Evolutionary conservation across 106 monocot species (phyloP), one percentile per base, ranked within the genome.

Genomic region (Allium cepa): DNA sequence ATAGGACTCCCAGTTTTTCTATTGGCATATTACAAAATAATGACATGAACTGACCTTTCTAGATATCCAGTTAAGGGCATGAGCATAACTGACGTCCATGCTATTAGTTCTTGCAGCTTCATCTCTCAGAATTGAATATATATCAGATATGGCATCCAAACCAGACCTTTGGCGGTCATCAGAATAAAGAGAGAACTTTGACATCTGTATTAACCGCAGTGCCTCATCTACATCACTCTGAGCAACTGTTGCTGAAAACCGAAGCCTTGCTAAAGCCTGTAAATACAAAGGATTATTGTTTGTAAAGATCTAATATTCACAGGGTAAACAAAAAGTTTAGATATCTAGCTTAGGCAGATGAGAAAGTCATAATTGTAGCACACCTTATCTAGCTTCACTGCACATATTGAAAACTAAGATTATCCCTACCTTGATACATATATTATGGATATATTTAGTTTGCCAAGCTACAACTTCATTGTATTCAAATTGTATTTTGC

Each of bases 171-270:
- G 92, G 28, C 97, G 88, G 66, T 97, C 97, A 17, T 97, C 97
- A 7, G 92, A 84, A 56, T 97, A 97, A 8, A 97, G 57, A 5
- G 97, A 97, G 72, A 91, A 97, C 65, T 97, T 97, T 52, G 97
- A 97, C 97, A 97, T 97, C 46, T 97, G 97, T 91, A 97, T 97
- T 66, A 97, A 57, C 14, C 97, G 80, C 72, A 97, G 66, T 57
- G 97, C 97, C 74, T 97, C 97, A 60, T 97, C 97, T 1, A 97
- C 89, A 76, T 97, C 97, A 81, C 97, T 97, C 73, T 97, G 97
- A 47, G 87, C 89, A 49, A 97, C 92, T 17, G 80, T 77, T 72
- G 80, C 87, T 49, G 97, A 92, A 79, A 97, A 97, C 10, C 97
- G 70, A 60, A 97, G 97, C 73, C 97, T 86, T 67, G 97, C 97